Conservation (phyloP, 2,329 filamentous ascomycete genomes). For the Fusarium aywerte region DNA sequence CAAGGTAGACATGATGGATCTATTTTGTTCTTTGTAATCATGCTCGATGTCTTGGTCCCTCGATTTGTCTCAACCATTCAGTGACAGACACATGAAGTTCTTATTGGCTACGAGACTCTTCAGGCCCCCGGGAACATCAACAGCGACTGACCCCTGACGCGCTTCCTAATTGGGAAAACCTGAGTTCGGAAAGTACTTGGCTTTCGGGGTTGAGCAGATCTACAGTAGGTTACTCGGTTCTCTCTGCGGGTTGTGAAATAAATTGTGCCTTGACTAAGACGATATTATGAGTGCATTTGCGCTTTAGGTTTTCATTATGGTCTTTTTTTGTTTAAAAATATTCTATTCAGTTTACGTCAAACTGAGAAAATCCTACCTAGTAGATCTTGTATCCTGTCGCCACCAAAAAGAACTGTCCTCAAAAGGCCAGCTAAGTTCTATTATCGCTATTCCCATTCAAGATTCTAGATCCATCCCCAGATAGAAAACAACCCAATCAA, state of each 20-base stretch:
- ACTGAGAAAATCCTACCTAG: not conserved
- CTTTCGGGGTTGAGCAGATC: conserved; percentile 12
- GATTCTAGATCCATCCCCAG: conserved; percentile 33
- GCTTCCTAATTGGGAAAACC: conserved; percentile 34
- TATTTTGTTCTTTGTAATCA: not conserved
- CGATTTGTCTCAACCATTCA: conserved; percentile 12
- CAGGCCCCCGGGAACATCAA: conserved; percentile 9
- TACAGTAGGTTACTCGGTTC: conserved; percentile 6
- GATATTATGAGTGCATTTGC: not conserved
- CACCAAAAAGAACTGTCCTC: conserved; percentile 5
- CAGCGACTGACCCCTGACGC: conserved; percentile 33
- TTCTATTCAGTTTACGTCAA: not conserved
- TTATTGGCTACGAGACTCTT: conserved; percentile 20
- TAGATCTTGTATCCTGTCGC: conserved; percentile 7
- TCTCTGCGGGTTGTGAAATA: not conserved
- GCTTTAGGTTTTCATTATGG: not conserved
- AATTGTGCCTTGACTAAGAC: conserved; percentile 5
- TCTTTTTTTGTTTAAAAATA: not conserved
- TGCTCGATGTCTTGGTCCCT: conserved; percentile 6
- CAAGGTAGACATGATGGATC: not conserved
- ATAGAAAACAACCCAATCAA: conserved; percentile 29
- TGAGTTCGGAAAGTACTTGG: conserved; percentile 20
- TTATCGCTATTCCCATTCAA: conserved; percentile 28
- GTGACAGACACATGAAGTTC: conserved; percentile 27
- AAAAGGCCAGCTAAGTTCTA: conserved; percentile 27